These are phyloP conservation scores for Fusarium oxysporum DNA, from an alignment of 2,329 filamentous ascomycete species.

Conservation along the genomic window DNA sequence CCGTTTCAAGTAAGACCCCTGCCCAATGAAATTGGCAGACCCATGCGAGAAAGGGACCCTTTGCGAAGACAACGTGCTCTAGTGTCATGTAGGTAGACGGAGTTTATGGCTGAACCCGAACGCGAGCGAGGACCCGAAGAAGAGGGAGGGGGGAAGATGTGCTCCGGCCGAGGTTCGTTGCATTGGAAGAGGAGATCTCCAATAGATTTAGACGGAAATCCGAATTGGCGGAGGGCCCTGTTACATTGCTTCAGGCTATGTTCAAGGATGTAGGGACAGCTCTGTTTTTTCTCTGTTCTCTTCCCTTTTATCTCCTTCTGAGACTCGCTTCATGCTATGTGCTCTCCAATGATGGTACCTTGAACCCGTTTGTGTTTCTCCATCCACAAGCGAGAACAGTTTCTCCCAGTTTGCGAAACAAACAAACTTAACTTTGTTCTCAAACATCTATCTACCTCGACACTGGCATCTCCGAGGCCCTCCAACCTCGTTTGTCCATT, in stretches of 20 bases:
- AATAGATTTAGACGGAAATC: background rate
- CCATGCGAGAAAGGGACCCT: constrained; percentile 3
- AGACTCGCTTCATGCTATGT: background rate
- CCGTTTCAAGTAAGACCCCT: constrained; percentile 3
- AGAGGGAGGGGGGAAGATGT: constrained; percentile 9
- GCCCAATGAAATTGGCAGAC: constrained; percentile 11
- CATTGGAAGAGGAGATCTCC: constrained; percentile 19
- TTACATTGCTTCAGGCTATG: constrained; percentile 16
- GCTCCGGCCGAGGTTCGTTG: constrained; percentile 26
- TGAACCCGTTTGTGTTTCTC: background rate
- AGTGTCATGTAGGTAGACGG: constrained; percentile 10
- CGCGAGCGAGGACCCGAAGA: constrained; percentile 28
- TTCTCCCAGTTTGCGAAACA: background rate
- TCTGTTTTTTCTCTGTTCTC: background rate
- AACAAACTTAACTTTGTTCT: background rate
- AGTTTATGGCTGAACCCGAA: constrained; percentile 15
- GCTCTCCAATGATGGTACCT: background rate
- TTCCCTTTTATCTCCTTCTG: background rate
- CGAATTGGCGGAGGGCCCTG: background rate
- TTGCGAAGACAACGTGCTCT: constrained; percentile 7
- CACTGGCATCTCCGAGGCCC: too few species aligned
- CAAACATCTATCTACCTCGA: background rate
- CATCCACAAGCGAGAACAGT: background rate
- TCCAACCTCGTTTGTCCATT: background rate
- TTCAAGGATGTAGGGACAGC: background rate